Conservation (phyloP, 2,329 filamentous ascomycete genomes). For the Ophiostoma triangulosporum region DNA sequence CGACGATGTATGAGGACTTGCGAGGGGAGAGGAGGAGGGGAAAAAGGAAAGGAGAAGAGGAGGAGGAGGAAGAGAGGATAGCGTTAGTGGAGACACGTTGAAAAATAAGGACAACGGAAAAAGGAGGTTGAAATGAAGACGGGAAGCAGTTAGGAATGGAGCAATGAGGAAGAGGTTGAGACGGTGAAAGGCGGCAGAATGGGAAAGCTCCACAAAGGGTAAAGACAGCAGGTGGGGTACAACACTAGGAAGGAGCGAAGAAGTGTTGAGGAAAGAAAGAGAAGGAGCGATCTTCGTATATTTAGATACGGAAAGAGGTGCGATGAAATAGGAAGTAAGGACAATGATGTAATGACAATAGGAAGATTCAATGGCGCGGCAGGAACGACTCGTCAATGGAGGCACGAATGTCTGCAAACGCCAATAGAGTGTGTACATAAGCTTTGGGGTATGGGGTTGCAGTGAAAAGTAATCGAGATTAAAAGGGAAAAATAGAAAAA, state of each 20-base stretch:
- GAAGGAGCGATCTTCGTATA: neutral
- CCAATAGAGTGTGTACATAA: neutral
- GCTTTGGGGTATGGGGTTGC: neutral
- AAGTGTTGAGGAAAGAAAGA: neutral
- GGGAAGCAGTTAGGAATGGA: neutral
- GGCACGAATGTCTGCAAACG: neutral
- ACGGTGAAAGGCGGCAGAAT: constrained; percentile 8
- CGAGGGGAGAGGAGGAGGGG: neutral
- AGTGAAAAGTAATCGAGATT: neutral
- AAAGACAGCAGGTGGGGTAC: neutral
- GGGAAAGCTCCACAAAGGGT: constrained; percentile 4
- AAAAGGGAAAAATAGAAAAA: neutral
- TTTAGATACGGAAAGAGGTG: neutral
- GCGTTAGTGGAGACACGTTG: constrained; percentile 11
- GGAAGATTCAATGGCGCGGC: neutral
- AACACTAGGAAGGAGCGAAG: neutral
- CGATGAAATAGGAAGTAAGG: too few relatives aligned
- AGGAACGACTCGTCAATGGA: neutral
- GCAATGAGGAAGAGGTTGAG: neutral
- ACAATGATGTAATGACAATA: neutral
- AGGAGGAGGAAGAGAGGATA: constrained; percentile 6
- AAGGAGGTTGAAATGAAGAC: constrained; percentile 8
- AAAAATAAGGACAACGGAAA: constrained; percentile 6
- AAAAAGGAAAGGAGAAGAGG: neutral
- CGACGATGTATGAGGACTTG: neutral